Percentiles rank a stretch among this genome's conserved stretches.
These are phyloP conservation scores for Oryza rufipogon DNA, from an alignment of 176 grass and related monocot species.

Conservation along the genomic window DNA sequence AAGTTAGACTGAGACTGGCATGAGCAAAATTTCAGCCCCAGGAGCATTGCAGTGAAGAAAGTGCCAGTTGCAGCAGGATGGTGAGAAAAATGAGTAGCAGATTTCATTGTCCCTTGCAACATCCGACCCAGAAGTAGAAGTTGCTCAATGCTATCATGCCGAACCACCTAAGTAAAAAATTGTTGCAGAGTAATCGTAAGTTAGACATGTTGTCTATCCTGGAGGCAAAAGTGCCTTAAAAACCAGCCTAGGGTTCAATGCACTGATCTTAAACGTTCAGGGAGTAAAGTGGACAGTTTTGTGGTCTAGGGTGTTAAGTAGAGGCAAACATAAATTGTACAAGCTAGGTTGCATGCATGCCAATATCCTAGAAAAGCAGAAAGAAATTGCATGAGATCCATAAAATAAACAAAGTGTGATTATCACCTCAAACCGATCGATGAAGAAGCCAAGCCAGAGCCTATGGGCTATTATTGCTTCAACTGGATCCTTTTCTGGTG, in stretches of 20 bases:
- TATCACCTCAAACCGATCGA: constrained; percentile 98
- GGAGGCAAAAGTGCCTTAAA: no score
- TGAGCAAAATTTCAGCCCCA: constrained; percentile 92
- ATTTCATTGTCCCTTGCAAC: constrained; percentile 99
- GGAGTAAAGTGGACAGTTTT: background rate
- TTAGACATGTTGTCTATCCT: no score
- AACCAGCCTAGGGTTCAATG: no score
- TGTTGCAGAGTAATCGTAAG: no score
- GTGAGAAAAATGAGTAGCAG: constrained; percentile 80
- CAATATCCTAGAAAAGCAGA: constrained; percentile 9
- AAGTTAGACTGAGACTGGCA: constrained; percentile 89
- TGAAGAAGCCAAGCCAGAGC: constrained; percentile 98
- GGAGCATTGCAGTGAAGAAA: constrained; percentile 95
- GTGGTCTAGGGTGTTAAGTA: background rate
- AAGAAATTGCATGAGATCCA: constrained; percentile 30
- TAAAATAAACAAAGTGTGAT: constrained; percentile 38
- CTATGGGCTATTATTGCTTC: constrained; percentile 95
- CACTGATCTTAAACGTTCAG: no score
- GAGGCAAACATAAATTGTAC: background rate
- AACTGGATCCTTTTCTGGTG: constrained; percentile 87
- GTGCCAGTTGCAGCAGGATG: constrained; percentile 94
- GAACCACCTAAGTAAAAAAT: constrained; percentile 70
- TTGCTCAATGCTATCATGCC: constrained; percentile 96
- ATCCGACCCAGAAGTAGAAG: constrained; percentile 91
- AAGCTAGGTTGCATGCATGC: background rate